These are phyloP conservation scores for Hypoxylon sp. DNA, from an alignment of 2,329 filamentous ascomycete genomes.

Conservation along the genomic window DNA sequence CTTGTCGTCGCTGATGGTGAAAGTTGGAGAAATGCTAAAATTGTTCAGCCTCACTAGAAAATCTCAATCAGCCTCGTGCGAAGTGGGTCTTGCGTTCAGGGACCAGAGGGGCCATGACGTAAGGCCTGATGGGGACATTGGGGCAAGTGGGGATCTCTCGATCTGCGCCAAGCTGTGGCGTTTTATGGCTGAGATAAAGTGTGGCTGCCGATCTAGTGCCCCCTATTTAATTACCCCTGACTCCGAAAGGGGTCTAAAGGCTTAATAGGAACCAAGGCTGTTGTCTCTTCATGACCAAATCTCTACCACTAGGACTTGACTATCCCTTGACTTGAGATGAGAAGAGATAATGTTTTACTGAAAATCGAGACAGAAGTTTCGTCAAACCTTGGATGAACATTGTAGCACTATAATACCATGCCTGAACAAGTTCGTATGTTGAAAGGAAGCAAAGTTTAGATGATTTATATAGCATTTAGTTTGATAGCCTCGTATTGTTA, in stretches of 20 bases:
- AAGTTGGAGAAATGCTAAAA: constrained; percentile 18
- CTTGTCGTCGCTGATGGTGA: constrained; percentile 8
- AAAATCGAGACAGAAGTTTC: no score
- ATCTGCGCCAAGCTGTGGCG: constrained; percentile 30
- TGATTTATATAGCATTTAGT: no score
- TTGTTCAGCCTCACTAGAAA: constrained; percentile 30
- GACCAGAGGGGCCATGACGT: constrained; percentile 40
- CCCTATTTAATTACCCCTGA: constrained; percentile 1
- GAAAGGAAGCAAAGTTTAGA: no score
- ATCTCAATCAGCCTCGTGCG: constrained; percentile 31
- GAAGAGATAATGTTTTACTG: no score
- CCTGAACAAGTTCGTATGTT: no score
- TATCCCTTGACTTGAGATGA: no score
- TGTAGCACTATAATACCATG: no score
- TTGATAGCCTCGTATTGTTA: no score
- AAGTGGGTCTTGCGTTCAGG: constrained; percentile 22
- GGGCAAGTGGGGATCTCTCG: constrained; percentile 10
- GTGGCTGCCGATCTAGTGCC: neutral
- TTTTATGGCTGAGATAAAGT: constrained; percentile 22
- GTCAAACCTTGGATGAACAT: no score
- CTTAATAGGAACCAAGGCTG: neutral
- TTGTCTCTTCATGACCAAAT: neutral
- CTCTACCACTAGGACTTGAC: neutral
- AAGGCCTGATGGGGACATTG: constrained; percentile 7
- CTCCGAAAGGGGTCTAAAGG: neutral